Percentiles rank a stretch among this genome's conserved stretches.
phyloP scores from a whole-genome alignment of 148 eudicot species.

The Cornus kousa region DNA sequence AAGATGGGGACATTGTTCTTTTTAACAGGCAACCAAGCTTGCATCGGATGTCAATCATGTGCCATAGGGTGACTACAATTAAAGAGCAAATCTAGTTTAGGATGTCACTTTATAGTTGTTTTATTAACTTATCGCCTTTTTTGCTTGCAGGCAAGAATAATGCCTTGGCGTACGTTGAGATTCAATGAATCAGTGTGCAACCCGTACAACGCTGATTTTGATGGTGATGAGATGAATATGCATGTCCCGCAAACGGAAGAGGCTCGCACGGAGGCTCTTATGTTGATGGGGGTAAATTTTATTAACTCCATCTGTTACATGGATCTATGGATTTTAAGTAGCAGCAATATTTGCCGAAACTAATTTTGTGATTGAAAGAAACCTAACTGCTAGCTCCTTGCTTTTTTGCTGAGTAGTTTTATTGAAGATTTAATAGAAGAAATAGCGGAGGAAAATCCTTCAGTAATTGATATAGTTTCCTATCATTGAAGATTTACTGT shows the following conservation, averaged over 20 bases:
- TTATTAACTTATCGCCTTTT: conserved; percentile 1
- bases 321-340: not conserved
- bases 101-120: not conserved
- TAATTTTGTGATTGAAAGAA: not conserved
- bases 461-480: too few relatives aligned
- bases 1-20: conserved; percentile 93
- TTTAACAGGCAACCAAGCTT: conserved; percentile 97
- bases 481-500: too few relatives aligned
- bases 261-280: conserved; percentile 88
- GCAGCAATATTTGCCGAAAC: not conserved
- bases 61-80: conserved; percentile 66
- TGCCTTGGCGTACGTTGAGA: conserved; percentile 99
- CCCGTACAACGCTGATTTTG: conserved; percentile 99
- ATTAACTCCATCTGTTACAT: not conserved
- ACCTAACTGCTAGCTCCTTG: not conserved
- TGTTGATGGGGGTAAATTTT: conserved; percentile 88
- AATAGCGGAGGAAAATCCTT: too few relatives aligned
- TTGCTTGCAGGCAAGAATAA: conserved; percentile 78
- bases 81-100: not conserved
- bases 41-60: conserved; percentile 99
- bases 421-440: too few relatives aligned
- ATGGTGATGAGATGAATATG: conserved; percentile 99
- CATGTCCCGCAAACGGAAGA: conserved; percentile 99
- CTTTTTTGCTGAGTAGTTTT: not conserved
- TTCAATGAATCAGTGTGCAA: conserved; percentile 99